Evolutionary conservation across 2,329 filamentous ascomycete genomes (phyloP).

Genomic region (Sporothrix globosa): DNA sequence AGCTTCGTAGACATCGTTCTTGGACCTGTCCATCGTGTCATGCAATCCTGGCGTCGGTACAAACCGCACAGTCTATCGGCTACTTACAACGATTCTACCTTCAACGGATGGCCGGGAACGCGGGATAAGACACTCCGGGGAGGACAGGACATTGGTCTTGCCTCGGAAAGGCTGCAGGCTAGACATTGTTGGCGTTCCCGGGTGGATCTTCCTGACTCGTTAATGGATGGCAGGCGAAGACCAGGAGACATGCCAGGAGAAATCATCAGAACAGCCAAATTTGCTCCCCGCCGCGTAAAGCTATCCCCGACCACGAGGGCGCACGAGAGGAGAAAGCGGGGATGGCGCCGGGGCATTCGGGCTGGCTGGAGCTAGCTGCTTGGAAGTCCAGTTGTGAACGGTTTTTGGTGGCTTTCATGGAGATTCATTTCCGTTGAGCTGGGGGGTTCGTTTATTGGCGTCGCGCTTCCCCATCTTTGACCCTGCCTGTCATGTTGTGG

Average conservation of each 20-base stretch:
- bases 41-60: background rate
- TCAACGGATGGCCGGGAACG: constrained; percentile 1
- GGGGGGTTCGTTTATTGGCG: background rate
- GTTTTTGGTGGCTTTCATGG: background rate
- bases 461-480: background rate
- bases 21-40: background rate
- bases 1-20: background rate
- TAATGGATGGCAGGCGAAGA: background rate
- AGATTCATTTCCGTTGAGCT: constrained; percentile 26
- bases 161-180: background rate
- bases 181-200: constrained; percentile 20
- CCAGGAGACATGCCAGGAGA: background rate
- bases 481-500: background rate
- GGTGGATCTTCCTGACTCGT: constrained; percentile 14
- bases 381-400: background rate
- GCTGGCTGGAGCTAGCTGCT: background rate
- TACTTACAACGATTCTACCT: too few species aligned
- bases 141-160: background rate
- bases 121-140: constrained; percentile 19
- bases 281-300: too few species aligned
- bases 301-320: background rate
- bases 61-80: background rate
- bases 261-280: background rate
- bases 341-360: background rate
- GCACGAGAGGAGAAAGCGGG: constrained; percentile 3